Base-by-base conservation (phyloP, 2,329 filamentous ascomycete genomes). In the Fusarium sulawesiense region DNA sequence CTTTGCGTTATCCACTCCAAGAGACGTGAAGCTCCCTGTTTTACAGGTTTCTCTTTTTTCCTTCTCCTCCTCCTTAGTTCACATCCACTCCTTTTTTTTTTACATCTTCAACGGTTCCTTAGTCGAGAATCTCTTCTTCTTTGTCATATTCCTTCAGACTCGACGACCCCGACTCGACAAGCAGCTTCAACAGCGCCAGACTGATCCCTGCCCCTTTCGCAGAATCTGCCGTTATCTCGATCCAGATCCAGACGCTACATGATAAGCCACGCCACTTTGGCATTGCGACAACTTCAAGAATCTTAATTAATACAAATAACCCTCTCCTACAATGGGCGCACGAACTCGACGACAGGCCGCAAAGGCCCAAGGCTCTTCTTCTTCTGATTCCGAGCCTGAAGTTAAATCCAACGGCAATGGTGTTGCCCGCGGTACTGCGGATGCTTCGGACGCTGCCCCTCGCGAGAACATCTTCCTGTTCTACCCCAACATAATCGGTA, bases 381-480 rank as follows among this genome's bases (percentile, higher is more conserved):
- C 76, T 8, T 73, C 76, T 21, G 77, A 76, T 30, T 76, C 77
- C 21, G 76, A 77, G 46, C 66, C 76, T 44, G 57, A 76, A 61
- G 62, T 71, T 34, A 60, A 70, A 42, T 78, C 81, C 75, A 70
- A 69, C 67, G 84, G 83, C 64, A 86, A 86, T 70, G 82, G 83
- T 56, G 77, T 80, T 60, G 80, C 79, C 54, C 76, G 79, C 68
- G 74, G 79, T 53, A 71, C 75, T 25, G 59, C 78, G 66, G 76
- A 77, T 64, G 75, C 73, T 55, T 78, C 80, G 65, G 82, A 77
- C 42, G 74, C 80, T 50, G 71, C 80, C 49, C 77, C 81, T 12
- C 78, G 81, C 44, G 92, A 94, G 80, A 95, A 95, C 79, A 91
- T 95, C 70, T 95, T 94, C 72, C 80, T 94, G 32, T 94, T 95